Conservation (phyloP, 2,329 filamentous ascomycete genomes). For the Monosporascus ibericus region DNA sequence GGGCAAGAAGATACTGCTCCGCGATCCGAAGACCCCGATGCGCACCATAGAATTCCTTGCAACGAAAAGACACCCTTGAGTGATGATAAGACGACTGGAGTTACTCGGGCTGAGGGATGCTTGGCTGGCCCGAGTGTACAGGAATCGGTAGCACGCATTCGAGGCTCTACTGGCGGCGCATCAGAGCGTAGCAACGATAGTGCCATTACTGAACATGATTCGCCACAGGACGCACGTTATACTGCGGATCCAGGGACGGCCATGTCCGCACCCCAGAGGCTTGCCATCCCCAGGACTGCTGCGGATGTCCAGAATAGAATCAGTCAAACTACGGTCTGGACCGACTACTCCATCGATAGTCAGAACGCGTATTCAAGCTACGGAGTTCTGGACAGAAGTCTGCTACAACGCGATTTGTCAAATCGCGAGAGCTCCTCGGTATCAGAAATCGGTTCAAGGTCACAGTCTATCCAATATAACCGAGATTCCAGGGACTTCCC, state of each 20-base stretch:
- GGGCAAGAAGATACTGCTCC: constrained; percentile 3
- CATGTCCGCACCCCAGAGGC: constrained; percentile 35
- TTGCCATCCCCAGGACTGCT: constrained; percentile 41
- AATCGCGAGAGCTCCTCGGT: constrained; percentile 20
- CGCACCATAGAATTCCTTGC: constrained; percentile 6
- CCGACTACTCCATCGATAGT: constrained; percentile 52
- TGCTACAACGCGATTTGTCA: constrained; percentile 16
- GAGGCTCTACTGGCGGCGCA: constrained; percentile 8
- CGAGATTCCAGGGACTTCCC: constrained; percentile 21
- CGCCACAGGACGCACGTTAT: constrained; percentile 17
- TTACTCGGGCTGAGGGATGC: constrained; percentile 25
- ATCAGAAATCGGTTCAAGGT: constrained; percentile 22
- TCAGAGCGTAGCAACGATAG: constrained; percentile 7
- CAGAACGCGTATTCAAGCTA: constrained; percentile 34
- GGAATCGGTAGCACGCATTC: constrained; percentile 13
- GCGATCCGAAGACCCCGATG: constrained; percentile 6
- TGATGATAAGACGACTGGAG: constrained; percentile 17
- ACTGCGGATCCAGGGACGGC: constrained; percentile 23
- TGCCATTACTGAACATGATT: constrained; percentile 10
- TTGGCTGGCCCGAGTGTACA: constrained; percentile 23
- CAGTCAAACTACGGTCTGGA: constrained; percentile 55
- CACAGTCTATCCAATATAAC: constrained; percentile 21
- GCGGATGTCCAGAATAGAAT: constrained; percentile 37
- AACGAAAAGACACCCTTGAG: constrained; percentile 6
- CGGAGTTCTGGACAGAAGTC: constrained; percentile 16